These are phyloP conservation scores for Xylaria sp. DNA, from an alignment of 2,329 filamentous ascomycete species.

Conservation along the genomic window DNA sequence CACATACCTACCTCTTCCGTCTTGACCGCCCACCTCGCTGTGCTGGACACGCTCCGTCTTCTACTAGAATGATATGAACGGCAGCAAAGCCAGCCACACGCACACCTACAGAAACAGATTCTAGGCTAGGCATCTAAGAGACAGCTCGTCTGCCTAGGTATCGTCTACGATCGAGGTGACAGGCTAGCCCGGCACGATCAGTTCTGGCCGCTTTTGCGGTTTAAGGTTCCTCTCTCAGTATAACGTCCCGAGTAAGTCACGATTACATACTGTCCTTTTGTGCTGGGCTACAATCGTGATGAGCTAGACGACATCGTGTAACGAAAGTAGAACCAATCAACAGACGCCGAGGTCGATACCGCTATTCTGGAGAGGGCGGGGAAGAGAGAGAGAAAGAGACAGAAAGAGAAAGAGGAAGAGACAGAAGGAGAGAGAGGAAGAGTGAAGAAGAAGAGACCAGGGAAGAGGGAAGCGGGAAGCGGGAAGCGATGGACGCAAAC, in stretches of 20 bases:
- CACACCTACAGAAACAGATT: background rate
- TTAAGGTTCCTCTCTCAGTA: background rate
- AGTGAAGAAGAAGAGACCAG: slow-evolving; percentile 11
- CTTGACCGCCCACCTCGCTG: background rate
- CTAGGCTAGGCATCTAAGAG: too few relatives aligned
- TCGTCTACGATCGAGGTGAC: background rate
- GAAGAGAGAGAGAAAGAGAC: background rate
- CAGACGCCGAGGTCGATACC: slow-evolving; percentile 1
- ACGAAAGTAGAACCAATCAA: slow-evolving; percentile 1
- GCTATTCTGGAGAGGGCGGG: slow-evolving; percentile 7
- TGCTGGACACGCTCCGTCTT: background rate
- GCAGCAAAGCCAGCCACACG: slow-evolving; percentile 9
- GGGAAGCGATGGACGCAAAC: slow-evolving; percentile 14
- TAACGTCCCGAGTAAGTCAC: slow-evolving; percentile 5
- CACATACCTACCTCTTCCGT: slow-evolving; percentile 19
- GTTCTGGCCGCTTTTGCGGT: background rate
- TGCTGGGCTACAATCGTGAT: slow-evolving; percentile 19
- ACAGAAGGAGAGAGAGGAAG: slow-evolving; percentile 4
- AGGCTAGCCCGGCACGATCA: background rate
- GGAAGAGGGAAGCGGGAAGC: slow-evolving; percentile 12
- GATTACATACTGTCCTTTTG: slow-evolving; percentile 7
- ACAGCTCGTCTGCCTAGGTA: too few relatives aligned
- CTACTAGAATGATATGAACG: slow-evolving; percentile 7
- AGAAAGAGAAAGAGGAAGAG: background rate
- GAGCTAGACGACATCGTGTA: slow-evolving; percentile 21